These are phyloP conservation scores for Pichia cephalocereana DNA, from an alignment of 805 yeast genomes.

Conservation along the genomic window DNA sequence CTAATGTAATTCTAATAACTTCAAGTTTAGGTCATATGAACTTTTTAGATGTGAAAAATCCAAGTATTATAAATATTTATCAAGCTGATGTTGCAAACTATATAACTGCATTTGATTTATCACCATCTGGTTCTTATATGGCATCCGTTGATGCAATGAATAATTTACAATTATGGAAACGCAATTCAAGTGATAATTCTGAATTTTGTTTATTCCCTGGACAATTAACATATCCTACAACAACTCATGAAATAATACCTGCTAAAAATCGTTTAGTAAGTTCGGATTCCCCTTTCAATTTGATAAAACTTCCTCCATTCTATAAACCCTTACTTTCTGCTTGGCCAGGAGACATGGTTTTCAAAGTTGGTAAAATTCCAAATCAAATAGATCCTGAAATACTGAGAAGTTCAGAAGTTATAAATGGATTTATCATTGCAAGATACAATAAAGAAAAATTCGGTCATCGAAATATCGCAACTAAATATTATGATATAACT, in stretches of 20 bases:
- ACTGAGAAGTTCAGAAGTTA: slow-evolving; percentile 27
- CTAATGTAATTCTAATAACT: slow-evolving; percentile 66
- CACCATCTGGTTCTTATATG: slow-evolving; percentile 69
- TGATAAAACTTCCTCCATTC: slow-evolving; percentile 83
- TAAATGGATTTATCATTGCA: slow-evolving; percentile 31
- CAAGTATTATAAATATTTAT: slow-evolving; percentile 53
- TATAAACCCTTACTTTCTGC: slow-evolving; percentile 67
- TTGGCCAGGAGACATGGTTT: slow-evolving; percentile 60
- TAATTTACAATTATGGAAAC: slow-evolving; percentile 61
- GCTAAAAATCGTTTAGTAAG: slow-evolving; percentile 28
- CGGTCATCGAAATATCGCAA: slow-evolving; percentile 45
- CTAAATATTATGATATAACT: slow-evolving; percentile 33
- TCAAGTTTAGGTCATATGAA: slow-evolving; percentile 78
- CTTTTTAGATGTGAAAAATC: slow-evolving; percentile 75
- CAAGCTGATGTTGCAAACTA: slow-evolving; percentile 50
- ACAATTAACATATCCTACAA: slow-evolving; percentile 48
- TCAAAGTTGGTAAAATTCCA: slow-evolving; percentile 53
- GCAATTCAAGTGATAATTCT: slow-evolving; percentile 31
- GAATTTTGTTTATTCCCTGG: slow-evolving; percentile 29
- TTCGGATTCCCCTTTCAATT: slow-evolving; percentile 49
- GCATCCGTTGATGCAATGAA: slow-evolving; percentile 60
- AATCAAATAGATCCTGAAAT: slow-evolving; percentile 42
- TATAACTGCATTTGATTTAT: slow-evolving; percentile 43
- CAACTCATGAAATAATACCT: slow-evolving; percentile 26
- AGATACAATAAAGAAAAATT: slow-evolving; percentile 48